These are phyloP conservation scores for Pelargonium citronellum DNA, from an alignment of 441 rosid species.

Conservation along the genomic window DNA sequence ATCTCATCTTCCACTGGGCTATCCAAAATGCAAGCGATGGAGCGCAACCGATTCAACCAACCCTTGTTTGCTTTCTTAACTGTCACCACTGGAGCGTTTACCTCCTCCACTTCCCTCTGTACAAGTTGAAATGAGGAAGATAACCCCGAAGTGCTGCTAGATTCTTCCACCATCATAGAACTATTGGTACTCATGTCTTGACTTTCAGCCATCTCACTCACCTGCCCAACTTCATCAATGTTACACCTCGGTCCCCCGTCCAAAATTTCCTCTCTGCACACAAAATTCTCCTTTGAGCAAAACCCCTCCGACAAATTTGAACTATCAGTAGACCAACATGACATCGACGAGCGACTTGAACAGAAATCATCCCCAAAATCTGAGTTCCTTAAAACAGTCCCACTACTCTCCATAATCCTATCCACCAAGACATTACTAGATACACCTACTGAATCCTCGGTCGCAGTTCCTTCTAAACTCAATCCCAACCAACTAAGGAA, in stretches of 20 bases:
- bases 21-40: slow-evolving; percentile 45
- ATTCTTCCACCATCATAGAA: slow-evolving; percentile 24
- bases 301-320: slow-evolving; percentile 14
- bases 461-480: slow-evolving; percentile 27
- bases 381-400: slow-evolving; percentile 39
- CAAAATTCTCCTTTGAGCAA: slow-evolving; percentile 24
- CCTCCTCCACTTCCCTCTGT: slow-evolving; percentile 32
- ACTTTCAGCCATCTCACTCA: slow-evolving; percentile 28
- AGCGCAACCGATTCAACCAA: slow-evolving; percentile 57
- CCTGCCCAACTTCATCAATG: slow-evolving; percentile 22
- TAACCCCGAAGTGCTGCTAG: slow-evolving; percentile 29
- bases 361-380: slow-evolving; percentile 33
- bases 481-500: slow-evolving; percentile 67
- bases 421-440: slow-evolving; percentile 26
- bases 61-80: slow-evolving; percentile 43
- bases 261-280: slow-evolving; percentile 30
- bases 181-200: slow-evolving; percentile 25
- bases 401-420: slow-evolving; percentile 36
- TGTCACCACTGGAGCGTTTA: slow-evolving; percentile 21
- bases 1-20: slow-evolving; percentile 33
- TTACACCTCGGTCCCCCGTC: slow-evolving; percentile 22
- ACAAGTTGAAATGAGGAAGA: slow-evolving; percentile 31
- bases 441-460: slow-evolving; percentile 24
- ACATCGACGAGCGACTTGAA: slow-evolving; percentile 31
- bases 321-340: slow-evolving; percentile 31